phyloP scores from a whole-genome alignment of 202 grass and related monocot species.

The Zoysia matrella region DNA sequence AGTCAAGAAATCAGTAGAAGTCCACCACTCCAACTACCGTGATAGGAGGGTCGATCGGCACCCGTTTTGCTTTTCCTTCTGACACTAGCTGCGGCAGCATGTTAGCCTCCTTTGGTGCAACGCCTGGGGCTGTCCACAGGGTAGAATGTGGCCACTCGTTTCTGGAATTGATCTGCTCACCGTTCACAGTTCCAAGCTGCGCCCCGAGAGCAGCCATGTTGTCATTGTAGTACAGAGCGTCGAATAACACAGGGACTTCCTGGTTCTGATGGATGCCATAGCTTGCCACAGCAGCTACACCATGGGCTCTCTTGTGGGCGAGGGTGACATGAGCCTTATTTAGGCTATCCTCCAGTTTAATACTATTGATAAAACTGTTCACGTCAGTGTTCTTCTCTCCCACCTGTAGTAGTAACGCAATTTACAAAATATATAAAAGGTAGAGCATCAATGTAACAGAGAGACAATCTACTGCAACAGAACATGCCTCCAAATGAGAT shows the following conservation, averaged over 20 bases:
- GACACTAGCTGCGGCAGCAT: slow-evolving; percentile 58
- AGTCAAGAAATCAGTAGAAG: slow-evolving; percentile 63
- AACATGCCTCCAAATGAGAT: slow-evolving; percentile 4
- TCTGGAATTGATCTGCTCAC: slow-evolving; percentile 67
- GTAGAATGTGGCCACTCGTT: slow-evolving; percentile 94
- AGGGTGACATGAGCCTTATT: slow-evolving; percentile 84
- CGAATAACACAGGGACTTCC: slow-evolving; percentile 67
- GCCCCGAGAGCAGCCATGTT: slow-evolving; percentile 75
- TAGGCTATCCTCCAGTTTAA: slow-evolving; percentile 64
- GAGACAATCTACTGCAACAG: not conserved
- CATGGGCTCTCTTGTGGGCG: slow-evolving; percentile 91
- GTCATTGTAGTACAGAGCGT: slow-evolving; percentile 65
- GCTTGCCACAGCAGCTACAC: slow-evolving; percentile 78
- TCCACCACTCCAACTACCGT: slow-evolving; percentile 60
- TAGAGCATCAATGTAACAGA: not conserved
- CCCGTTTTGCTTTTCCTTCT: slow-evolving; percentile 61
- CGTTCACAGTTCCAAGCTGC: slow-evolving; percentile 66
- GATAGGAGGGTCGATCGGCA: slow-evolving; percentile 65
- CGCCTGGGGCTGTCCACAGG: slow-evolving; percentile 75
- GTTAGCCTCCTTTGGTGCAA: slow-evolving; percentile 81
- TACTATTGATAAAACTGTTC: slow-evolving; percentile 54
- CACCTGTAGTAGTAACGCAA: slow-evolving; percentile 59
- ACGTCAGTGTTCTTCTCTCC: slow-evolving; percentile 48
- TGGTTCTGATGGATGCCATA: slow-evolving; percentile 75
- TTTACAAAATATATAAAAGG: slow-evolving; percentile 11